Evolutionary conservation across 2,329 filamentous ascomycete genomes (phyloP).

Genomic region (Septoria linicola): DNA sequence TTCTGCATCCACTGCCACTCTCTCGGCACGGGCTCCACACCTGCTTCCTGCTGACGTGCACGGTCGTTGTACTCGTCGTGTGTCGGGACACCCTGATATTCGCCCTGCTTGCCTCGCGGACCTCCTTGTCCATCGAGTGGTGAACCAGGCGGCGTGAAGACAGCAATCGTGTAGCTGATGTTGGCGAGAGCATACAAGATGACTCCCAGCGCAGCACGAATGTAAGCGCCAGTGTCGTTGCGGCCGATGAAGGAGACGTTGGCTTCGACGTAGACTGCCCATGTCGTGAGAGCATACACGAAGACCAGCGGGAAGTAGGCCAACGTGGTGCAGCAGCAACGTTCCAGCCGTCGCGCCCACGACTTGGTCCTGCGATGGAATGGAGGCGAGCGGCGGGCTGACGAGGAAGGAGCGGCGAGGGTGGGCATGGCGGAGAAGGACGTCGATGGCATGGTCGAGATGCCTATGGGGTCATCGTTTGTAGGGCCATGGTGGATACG

Average conservation of each 20-base stretch:
- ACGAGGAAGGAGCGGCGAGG: slow-evolving; percentile 21
- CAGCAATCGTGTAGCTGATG: slow-evolving; percentile 86
- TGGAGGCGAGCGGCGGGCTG: slow-evolving; percentile 31
- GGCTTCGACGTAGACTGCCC: slow-evolving; percentile 86
- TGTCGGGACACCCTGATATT: slow-evolving; percentile 81
- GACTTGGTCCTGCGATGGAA: slow-evolving; percentile 37
- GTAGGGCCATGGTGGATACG: too few species aligned
- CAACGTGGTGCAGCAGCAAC: slow-evolving; percentile 69
- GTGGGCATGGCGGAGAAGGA: slow-evolving; percentile 32
- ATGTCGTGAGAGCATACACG: slow-evolving; percentile 65
- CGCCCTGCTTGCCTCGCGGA: slow-evolving; percentile 22
- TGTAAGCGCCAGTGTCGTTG: slow-evolving; percentile 21
- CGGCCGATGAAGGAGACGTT: slow-evolving; percentile 49
- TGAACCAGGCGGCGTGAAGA: slow-evolving; percentile 85
- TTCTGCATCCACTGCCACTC: slow-evolving; percentile 44
- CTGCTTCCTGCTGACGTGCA: slow-evolving; percentile 34
- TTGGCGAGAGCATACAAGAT: slow-evolving; percentile 76
- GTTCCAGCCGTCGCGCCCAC: slow-evolving; percentile 72
- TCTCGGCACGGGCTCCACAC: slow-evolving; percentile 19
- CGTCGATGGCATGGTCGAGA: slow-evolving; percentile 22
- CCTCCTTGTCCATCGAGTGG: slow-evolving; percentile 44
- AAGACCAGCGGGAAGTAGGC: slow-evolving; percentile 30
- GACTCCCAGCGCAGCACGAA: slow-evolving; percentile 60
- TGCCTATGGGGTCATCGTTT: not conserved
- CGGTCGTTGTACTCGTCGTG: slow-evolving; percentile 54